These are phyloP conservation scores for Passiflora organensis DNA, from an alignment of 345 rosid genomes.

Conservation along the genomic window DNA sequence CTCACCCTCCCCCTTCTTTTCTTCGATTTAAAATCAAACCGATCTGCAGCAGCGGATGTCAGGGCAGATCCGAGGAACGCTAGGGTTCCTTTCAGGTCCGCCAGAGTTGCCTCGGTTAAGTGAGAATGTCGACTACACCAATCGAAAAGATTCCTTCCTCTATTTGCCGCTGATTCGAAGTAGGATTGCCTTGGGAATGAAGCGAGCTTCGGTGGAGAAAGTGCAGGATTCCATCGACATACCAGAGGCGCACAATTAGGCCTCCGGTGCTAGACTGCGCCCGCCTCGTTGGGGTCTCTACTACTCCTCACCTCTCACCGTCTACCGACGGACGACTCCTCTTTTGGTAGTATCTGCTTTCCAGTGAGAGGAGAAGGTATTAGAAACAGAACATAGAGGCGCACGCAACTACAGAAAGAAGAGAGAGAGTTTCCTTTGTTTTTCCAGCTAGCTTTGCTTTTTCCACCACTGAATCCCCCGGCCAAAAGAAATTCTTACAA, in stretches of 20 bases:
- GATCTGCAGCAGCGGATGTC: slow-evolving; percentile 13
- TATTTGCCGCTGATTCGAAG: slow-evolving; percentile 23
- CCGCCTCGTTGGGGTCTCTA: slow-evolving; percentile 34
- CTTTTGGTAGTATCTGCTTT: too few relatives aligned
- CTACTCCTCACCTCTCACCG: slow-evolving; percentile 18
- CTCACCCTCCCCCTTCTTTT: slow-evolving; percentile 24
- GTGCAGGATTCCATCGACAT: slow-evolving; percentile 26
- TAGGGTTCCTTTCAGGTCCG: slow-evolving; percentile 28
- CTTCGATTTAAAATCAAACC: slow-evolving; percentile 31
- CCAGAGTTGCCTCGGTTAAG: slow-evolving; percentile 15
- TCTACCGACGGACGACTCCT: slow-evolving; percentile 9
- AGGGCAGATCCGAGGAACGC: slow-evolving; percentile 20
- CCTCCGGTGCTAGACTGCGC: slow-evolving; percentile 46
- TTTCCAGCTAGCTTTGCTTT: slow-evolving; percentile 28
- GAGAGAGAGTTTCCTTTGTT: slow-evolving; percentile 6
- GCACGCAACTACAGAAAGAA: slow-evolving; percentile 6
- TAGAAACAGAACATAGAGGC: slow-evolving; percentile 19
- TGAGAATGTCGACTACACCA: background rate
- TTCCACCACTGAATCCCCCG: slow-evolving; percentile 41
- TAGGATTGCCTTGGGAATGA: slow-evolving; percentile 43
- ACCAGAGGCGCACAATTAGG: slow-evolving; percentile 35
- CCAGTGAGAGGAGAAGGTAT: slow-evolving; percentile 8
- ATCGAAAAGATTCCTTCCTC: slow-evolving; percentile 16
- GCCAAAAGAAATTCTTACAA: slow-evolving; percentile 1
- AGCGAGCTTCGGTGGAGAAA: slow-evolving; percentile 35